Conservation (phyloP, 176 grass and related monocot species). For the Rhynchospora pubera region DNA sequence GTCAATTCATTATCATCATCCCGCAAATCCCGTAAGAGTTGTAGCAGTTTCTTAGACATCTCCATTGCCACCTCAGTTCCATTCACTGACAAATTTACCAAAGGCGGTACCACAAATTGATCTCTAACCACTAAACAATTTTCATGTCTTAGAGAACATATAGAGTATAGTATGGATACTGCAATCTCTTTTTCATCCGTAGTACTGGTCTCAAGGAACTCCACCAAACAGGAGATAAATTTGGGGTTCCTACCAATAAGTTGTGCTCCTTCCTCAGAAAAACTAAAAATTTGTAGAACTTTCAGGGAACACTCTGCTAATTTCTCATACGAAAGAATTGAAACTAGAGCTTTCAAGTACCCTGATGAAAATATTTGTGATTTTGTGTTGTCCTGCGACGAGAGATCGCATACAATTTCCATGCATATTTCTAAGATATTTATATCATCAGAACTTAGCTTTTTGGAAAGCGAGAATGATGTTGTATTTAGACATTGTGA, state of each 20-base stretch:
- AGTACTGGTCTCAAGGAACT: constrained; percentile 27
- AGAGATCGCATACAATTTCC: constrained; percentile 31
- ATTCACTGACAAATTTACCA: constrained; percentile 40
- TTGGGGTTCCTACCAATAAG: constrained; percentile 21
- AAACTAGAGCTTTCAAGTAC: constrained; percentile 24
- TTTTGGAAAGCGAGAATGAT: constrained; percentile 10
- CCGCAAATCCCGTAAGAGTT: constrained; percentile 25
- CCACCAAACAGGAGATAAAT: constrained; percentile 33
- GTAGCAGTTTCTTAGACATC: constrained; percentile 31
- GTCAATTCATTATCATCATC: constrained; percentile 18
- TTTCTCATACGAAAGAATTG: constrained; percentile 26
- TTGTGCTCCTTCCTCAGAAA: constrained; percentile 19
- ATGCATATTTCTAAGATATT: constrained; percentile 25
- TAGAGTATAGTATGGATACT: constrained; percentile 19
- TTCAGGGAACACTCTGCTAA: constrained; percentile 25
- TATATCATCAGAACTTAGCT: constrained; percentile 31
- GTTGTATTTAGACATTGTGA: constrained; percentile 16
- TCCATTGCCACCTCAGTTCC: constrained; percentile 27
- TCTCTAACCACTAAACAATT: constrained; percentile 32
- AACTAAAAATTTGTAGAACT: constrained; percentile 29
- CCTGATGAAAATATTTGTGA: constrained; percentile 31
- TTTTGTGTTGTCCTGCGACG: constrained; percentile 25
- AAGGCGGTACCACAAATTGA: constrained; percentile 33
- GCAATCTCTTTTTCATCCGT: constrained; percentile 27
- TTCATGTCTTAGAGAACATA: constrained; percentile 22